Conservation (phyloP, 2,329 filamentous ascomycete species). For the Colletotrichum liriopes region DNA sequence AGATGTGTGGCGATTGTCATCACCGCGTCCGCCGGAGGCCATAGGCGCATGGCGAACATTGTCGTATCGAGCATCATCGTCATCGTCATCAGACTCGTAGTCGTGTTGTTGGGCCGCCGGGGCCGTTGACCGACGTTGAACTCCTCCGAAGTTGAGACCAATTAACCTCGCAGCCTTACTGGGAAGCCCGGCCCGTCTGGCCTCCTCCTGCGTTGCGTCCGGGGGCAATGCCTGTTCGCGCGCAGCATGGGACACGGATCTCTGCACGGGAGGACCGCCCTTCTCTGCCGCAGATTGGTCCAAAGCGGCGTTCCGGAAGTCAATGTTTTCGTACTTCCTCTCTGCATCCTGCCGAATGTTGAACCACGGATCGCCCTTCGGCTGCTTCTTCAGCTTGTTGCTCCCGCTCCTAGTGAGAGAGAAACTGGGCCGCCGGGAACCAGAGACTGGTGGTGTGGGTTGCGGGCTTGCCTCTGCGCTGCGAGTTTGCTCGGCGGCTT, state of each 20-base stretch:
- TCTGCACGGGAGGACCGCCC: constrained; percentile 37
- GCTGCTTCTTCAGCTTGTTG: constrained; percentile 73
- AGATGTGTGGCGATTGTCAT: not conserved
- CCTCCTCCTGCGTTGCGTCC: constrained; percentile 44
- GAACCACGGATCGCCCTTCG: constrained; percentile 67
- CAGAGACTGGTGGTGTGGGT: constrained; percentile 48
- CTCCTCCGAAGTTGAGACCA: constrained; percentile 34
- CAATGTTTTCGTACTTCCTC: constrained; percentile 52
- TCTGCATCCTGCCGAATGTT: constrained; percentile 61
- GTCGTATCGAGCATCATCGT: constrained; percentile 17
- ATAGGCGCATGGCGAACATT: constrained; percentile 4
- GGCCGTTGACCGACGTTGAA: constrained; percentile 42
- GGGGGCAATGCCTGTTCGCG: constrained; percentile 54
- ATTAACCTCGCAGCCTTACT: constrained; percentile 44
- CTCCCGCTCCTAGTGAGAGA: constrained; percentile 65
- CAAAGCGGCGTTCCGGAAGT: constrained; percentile 46
- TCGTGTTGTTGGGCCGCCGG: constrained; percentile 28
- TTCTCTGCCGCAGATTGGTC: constrained; percentile 43
- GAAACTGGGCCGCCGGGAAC: constrained; percentile 47
- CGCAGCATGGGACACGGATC: constrained; percentile 43
- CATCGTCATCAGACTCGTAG: constrained; percentile 33
- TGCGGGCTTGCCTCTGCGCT: constrained; percentile 45
- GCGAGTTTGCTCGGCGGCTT: constrained; percentile 36
- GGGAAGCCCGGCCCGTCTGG: constrained; percentile 31
- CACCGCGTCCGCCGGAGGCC: constrained; percentile 20